Evolutionary conservation across 768 basidiomycete genomes (phyloP).

Genomic region (Neoboletus magnificus): DNA sequence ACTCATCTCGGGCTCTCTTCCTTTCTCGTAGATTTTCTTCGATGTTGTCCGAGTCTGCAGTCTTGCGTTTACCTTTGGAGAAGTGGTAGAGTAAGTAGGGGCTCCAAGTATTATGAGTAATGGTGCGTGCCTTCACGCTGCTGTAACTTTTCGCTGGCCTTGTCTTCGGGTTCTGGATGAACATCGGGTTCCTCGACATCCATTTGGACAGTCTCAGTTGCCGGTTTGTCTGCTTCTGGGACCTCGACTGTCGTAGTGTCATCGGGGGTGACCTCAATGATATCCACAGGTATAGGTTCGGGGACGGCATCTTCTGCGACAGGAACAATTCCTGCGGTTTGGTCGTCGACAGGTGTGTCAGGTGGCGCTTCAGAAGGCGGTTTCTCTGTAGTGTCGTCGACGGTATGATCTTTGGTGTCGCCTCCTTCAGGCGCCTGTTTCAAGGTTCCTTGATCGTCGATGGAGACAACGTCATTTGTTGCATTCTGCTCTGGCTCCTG

Average conservation of each 20-base stretch:
- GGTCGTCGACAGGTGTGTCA: slow-evolving; percentile 4
- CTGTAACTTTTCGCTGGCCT: neutral
- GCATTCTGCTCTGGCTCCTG: slow-evolving; percentile 11
- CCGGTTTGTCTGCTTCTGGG: neutral
- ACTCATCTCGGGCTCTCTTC: slow-evolving; percentile 28
- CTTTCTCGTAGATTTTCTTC: slow-evolving; percentile 28
- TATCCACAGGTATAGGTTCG: slow-evolving; percentile 5
- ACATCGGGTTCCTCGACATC: slow-evolving; percentile 13
- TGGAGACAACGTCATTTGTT: neutral
- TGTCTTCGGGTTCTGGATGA: slow-evolving; percentile 12
- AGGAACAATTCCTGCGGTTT: neutral
- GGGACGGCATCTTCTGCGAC: slow-evolving; percentile 6
- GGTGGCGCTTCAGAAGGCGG: neutral
- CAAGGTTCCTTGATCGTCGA: slow-evolving; percentile 1
- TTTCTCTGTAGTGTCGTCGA: slow-evolving; percentile 7
- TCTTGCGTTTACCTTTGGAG: slow-evolving; percentile 27
- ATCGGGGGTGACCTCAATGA: slow-evolving; percentile 6
- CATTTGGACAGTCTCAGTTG: slow-evolving; percentile 3
- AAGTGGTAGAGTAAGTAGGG: neutral
- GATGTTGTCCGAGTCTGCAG: slow-evolving; percentile 17
- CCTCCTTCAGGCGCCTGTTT: slow-evolving; percentile 1
- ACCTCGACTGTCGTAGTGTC: slow-evolving; percentile 5
- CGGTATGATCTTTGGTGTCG: neutral
- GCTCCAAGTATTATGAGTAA: too few relatives aligned
- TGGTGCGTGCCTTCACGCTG: slow-evolving; percentile 23